These are phyloP conservation scores for Colletotrichum lindemuthianum DNA, from an alignment of 2,329 filamentous ascomycete genomes.

Conservation along the genomic window DNA sequence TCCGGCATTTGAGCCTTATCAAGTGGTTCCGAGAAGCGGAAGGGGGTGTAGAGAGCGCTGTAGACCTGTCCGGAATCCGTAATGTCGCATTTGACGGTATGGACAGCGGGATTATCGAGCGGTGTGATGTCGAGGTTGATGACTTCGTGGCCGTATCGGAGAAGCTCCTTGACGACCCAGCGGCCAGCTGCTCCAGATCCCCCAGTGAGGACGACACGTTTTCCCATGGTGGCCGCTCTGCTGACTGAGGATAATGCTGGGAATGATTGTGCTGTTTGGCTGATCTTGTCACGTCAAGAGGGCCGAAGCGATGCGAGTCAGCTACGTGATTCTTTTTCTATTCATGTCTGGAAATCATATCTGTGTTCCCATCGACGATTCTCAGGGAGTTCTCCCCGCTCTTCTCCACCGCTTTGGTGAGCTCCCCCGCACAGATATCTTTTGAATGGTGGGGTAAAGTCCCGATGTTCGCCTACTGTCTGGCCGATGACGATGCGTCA, in stretches of 20 bases:
- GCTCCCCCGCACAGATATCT: too few species aligned
- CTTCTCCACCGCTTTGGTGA: too few species aligned
- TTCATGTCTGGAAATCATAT: too few species aligned
- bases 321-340: too few species aligned
- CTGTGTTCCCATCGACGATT: too few species aligned
- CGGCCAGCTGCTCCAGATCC: slow-evolving; percentile 49
- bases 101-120: slow-evolving; percentile 42
- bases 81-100: slow-evolving; percentile 48
- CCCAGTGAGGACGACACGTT: slow-evolving; percentile 47
- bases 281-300: too few species aligned
- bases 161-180: slow-evolving; percentile 45
- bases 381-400: too few species aligned
- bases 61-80: slow-evolving; percentile 50
- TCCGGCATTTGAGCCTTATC: slow-evolving; percentile 57
- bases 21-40: slow-evolving; percentile 50
- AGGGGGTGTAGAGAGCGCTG: slow-evolving; percentile 57
- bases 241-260: not conserved
- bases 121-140: slow-evolving; percentile 48
- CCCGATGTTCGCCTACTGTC: too few species aligned
- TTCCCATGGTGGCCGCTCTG: slow-evolving; percentile 28
- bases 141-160: slow-evolving; percentile 46
- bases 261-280: too few species aligned
- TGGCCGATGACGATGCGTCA: too few species aligned
- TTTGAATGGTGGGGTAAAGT: too few species aligned
- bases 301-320: too few species aligned